phyloP scores from a whole-genome alignment of 2,329 filamentous ascomycete species.

The Byssoonygena ceratinophila region DNA sequence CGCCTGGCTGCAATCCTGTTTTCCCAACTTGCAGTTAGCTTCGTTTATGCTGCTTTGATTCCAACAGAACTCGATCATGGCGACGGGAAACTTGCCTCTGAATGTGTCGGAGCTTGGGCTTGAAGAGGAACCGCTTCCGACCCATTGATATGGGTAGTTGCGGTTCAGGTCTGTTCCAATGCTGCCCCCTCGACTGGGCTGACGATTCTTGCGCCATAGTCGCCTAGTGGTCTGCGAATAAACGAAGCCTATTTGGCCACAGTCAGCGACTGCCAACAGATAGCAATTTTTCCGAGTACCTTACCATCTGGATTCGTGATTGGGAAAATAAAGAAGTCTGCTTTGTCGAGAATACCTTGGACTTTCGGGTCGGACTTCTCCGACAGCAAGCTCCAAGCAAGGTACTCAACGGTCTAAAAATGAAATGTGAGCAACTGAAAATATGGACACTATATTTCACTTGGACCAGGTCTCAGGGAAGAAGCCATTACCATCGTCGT shows the following conservation, averaged over 20 bases:
- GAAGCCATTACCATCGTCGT: slow-evolving; percentile 38
- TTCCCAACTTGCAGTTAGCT: background rate
- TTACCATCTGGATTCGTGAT: slow-evolving; percentile 52
- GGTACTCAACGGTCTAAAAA: slow-evolving; percentile 37
- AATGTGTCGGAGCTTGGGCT: slow-evolving; percentile 45
- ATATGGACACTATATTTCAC: no score
- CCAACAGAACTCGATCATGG: no score
- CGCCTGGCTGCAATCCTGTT: slow-evolving; percentile 33
- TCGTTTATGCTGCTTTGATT: no score
- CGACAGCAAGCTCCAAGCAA: slow-evolving; percentile 43
- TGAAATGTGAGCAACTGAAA: background rate
- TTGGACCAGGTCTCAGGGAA: background rate
- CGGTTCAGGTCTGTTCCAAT: slow-evolving; percentile 49
- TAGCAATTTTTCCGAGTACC: background rate
- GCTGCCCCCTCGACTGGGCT: slow-evolving; percentile 33
- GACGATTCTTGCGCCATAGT: slow-evolving; percentile 55
- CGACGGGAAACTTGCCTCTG: slow-evolving; percentile 20
- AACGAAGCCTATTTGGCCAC: slow-evolving; percentile 43
- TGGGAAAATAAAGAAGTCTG: slow-evolving; percentile 57
- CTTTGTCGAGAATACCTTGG: slow-evolving; percentile 45
- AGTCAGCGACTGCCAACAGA: background rate
- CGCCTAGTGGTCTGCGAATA: slow-evolving; percentile 48
- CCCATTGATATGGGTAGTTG: slow-evolving; percentile 48
- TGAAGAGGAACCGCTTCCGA: slow-evolving; percentile 39
- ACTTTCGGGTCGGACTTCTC: slow-evolving; percentile 29